Percentiles rank a stretch among this genome's conserved stretches.
phyloP scores from a whole-genome alignment of 345 rosid genomes.

The Syzygium oleosum region DNA sequence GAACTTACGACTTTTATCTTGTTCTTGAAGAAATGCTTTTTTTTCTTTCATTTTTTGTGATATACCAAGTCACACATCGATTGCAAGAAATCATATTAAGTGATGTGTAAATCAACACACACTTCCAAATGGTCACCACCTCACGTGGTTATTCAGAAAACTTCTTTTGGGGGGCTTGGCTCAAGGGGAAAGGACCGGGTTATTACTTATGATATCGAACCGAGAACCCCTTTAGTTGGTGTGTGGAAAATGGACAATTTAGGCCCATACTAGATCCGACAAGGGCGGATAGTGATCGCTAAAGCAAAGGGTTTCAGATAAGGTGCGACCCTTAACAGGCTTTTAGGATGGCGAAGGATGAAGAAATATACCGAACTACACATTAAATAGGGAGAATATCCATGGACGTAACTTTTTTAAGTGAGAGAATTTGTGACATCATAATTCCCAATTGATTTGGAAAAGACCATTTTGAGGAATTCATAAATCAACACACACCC shows the following conservation, averaged over 20 bases:
- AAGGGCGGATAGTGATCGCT: background rate
- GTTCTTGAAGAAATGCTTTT: background rate
- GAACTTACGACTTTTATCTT: background rate
- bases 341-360: background rate
- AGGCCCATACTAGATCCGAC: background rate
- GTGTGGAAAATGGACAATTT: background rate
- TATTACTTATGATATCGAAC: background rate
- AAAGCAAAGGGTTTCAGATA: rapidly evolving
- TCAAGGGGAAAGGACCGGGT: rapidly evolving
- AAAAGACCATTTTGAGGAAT: background rate
- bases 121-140: background rate
- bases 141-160: background rate
- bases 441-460: background rate
- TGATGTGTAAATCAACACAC: background rate
- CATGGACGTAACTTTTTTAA: background rate
- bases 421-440: background rate
- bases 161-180: background rate
- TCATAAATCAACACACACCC: background rate
- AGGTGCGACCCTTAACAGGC: background rate
- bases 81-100: background rate
- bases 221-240: background rate
- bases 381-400: background rate
- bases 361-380: background rate
- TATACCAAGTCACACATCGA: background rate
- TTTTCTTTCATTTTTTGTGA: background rate